Conservation (phyloP, 345 rosid genomes). For the Citrus inodora region DNA sequence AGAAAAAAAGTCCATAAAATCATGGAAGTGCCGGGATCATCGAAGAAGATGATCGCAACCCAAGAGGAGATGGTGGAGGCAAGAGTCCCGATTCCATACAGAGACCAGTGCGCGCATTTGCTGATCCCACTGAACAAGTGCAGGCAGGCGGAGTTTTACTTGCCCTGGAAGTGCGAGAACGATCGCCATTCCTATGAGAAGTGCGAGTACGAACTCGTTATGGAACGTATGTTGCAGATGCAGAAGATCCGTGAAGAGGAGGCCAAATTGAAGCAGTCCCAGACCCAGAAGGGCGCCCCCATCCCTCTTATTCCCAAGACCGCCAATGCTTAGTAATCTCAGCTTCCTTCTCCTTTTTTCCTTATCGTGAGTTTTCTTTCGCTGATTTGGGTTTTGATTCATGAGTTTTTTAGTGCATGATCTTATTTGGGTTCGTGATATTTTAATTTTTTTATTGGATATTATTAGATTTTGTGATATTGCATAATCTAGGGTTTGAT, state of each 20-base stretch:
- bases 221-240: slow-evolving; percentile 99
- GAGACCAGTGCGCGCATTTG: slow-evolving; percentile 96
- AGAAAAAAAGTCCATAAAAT: not conserved
- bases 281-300: slow-evolving; percentile 28
- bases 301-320: slow-evolving; percentile 83
- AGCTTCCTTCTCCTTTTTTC: not conserved
- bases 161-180: slow-evolving; percentile 97
- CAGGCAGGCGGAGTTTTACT: slow-evolving; percentile 87
- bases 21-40: slow-evolving; percentile 85
- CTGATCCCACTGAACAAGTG: slow-evolving; percentile 96
- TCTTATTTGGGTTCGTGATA: not conserved
- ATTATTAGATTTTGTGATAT: not conserved
- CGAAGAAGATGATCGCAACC: slow-evolving; percentile 98
- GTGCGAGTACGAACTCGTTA: slow-evolving; percentile 97
- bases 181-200: slow-evolving; percentile 95
- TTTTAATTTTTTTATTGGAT: not conserved
- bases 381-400: not conserved
- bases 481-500: not conserved
- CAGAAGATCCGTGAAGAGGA: slow-evolving; percentile 91
- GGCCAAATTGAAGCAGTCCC: slow-evolving; percentile 52
- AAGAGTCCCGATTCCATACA: slow-evolving; percentile 71
- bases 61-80: slow-evolving; percentile 90
- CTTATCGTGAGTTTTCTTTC: slow-evolving; percentile 17
- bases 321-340: slow-evolving; percentile 58
- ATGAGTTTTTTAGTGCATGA: not conserved